A percentile compares a stretch with the other conserved stretches of the same genome.
Conservation (phyloP, 192 early-diverging fungal species). For the Coemansia sp. region DNA sequence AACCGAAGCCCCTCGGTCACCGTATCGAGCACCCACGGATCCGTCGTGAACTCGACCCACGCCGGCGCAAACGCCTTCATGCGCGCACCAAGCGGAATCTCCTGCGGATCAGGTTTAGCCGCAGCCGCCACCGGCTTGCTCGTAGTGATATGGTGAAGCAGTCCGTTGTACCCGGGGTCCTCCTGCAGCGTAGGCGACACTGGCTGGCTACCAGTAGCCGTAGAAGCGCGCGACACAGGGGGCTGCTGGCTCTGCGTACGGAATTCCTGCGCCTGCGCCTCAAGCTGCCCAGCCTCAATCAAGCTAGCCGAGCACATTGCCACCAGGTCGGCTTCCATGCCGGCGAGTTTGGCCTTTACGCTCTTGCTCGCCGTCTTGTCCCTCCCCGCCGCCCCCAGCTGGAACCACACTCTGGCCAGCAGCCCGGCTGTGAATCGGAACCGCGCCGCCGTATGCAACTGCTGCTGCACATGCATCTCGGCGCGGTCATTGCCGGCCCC, state of each 20-base stretch:
- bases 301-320: slow-evolving; percentile 38
- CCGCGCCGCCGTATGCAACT: slow-evolving; percentile 33
- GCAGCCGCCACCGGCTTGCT: background rate
- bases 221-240: background rate
- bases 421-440: slow-evolving; percentile 42
- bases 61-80: slow-evolving; percentile 24
- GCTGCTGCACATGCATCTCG: slow-evolving; percentile 34
- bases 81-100: slow-evolving; percentile 43
- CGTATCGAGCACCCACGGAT: slow-evolving; percentile 33
- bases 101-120: slow-evolving; percentile 3
- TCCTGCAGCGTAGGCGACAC: slow-evolving; percentile 1
- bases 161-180: background rate
- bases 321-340: slow-evolving; percentile 22
- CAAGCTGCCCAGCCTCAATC: slow-evolving; percentile 45
- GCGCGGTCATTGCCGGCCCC: slow-evolving; percentile 1
- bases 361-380: slow-evolving; percentile 15
- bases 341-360: slow-evolving; percentile 6
- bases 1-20: slow-evolving; percentile 37
- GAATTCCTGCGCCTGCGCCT: slow-evolving; percentile 29
- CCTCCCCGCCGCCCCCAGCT: slow-evolving; percentile 7
- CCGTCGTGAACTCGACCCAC: slow-evolving; percentile 22
- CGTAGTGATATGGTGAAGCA: background rate
- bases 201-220: background rate
- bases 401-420: slow-evolving; percentile 30
- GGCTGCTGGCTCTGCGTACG: background rate